Evolutionary conservation across 768 basidiomycete species (phyloP), one percentile per base, ranked within the genome.

Genomic region (Crassisporium funariophilum): DNA sequence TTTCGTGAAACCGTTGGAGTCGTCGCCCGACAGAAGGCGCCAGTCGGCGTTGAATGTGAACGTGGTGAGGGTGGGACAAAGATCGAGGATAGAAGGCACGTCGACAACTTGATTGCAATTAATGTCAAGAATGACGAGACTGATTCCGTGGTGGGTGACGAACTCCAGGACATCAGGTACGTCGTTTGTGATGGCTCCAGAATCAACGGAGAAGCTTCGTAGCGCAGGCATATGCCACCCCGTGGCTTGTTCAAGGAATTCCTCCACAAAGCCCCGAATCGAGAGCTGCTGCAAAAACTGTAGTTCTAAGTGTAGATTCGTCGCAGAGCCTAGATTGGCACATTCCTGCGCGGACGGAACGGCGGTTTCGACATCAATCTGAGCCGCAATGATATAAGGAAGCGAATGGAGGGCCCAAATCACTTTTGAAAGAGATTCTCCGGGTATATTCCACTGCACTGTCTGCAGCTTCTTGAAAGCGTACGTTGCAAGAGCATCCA

Each of bases 1-100:
- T 44, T 72, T 69, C 8, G 76, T 74, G 7, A 84, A 63, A 22
- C 64, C 59, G 49, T 67, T 72, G 49, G 61, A 66, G 17, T 50
- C 54, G 29, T 66, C 60, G 38, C 58, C 65, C 35, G 65, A 68
- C 40, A 58, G 57, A 35, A 84, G 63, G 10, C 77, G 76, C 87
- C 88, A 89, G 60, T 91, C 88, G 20, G 75, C 80, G 59, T 88
- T 90, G 69, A 91, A 89, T 17, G 77, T 74, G 60, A 91, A 81
- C 0, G 81, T 77, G 15, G 63, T 68, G 22, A 91, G 76, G 38
- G 70, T 60, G 0, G 85, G 86, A 53, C 87, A 89, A 5, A 79
- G 62, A 10, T 82, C 82, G 19, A 89, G 76, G 49, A 86, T 76
- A 17, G 68, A 68, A 4, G 81, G 67, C 11, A 88, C 69, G 49